Evolutionary conservation across 352 stramenopile species (phyloP), one percentile per base, ranked within the genome.

Genomic region (Phytopythium ostracodes): DNA sequence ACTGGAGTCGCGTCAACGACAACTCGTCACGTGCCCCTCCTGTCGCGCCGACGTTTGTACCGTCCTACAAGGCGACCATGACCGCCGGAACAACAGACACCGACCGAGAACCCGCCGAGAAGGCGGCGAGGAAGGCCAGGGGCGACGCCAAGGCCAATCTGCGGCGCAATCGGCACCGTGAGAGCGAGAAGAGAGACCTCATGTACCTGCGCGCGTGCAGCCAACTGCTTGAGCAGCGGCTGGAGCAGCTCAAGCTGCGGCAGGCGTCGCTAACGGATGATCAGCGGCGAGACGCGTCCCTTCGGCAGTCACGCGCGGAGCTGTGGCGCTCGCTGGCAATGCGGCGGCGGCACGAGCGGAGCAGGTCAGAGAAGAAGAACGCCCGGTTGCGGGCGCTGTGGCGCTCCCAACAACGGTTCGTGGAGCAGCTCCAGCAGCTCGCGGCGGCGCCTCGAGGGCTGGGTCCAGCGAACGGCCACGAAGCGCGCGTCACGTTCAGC

Each of bases 121-220:
- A 5, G 33, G 17, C 43, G 43, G 33, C 3, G 7, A 31, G 18
- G 46, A 36, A 56, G 27, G 1, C 51, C 31, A 25, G n/a, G 51
- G 40, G 22, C 8, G 35, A 56, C 9, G 1, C 27, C 5, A 56
- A 56, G 18, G 51, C 51, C 1, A 35, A 29, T 9, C 18, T 40
- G 18, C 31, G 51, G 51, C 51, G 51, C 51, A 44, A 25, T 8
- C 31, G 51, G 29, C 51, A 56, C 15, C 51, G 51, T 18, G 51
- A 56, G 51, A 29, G 51, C 10, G 51, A 56, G 29, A 56, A 56
- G 31, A 56, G 51, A 44, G 31, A 56, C 1, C 29, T 43, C 29
- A 56, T 56, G 51, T 56, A 56, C 51, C 51, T 56, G 17, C 25
- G 51, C 20, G 51, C 51, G 51, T 44, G 51, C 51, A 44, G 18